These are phyloP conservation scores for Geranium brycei DNA, from an alignment of 345 rosid species.

Conservation along the genomic window DNA sequence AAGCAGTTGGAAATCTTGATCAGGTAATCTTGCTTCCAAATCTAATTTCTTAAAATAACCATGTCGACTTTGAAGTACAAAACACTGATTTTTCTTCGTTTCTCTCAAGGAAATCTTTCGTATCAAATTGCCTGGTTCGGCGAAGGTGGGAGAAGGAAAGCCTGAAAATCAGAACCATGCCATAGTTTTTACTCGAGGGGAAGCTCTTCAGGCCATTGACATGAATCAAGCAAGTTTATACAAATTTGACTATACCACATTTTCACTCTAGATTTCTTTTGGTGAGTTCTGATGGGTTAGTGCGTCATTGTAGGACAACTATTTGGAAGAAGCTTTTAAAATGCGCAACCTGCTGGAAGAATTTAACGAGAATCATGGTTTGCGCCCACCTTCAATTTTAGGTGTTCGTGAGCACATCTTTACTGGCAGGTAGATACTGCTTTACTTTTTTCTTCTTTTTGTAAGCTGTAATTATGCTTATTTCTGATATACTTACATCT, in stretches of 20 bases:
- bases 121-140: slow-evolving; percentile 76
- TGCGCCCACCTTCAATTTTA: slow-evolving; percentile 77
- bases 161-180: slow-evolving; percentile 99
- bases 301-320: slow-evolving; percentile 54
- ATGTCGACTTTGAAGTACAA: not conserved
- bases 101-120: slow-evolving; percentile 76
- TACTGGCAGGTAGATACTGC: slow-evolving; percentile 62
- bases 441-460: slow-evolving; percentile 1
- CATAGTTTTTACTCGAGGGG: slow-evolving; percentile 78
- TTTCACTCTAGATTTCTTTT: slow-evolving; percentile 1
- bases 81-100: slow-evolving; percentile 11
- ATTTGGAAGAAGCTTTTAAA: slow-evolving; percentile 94
- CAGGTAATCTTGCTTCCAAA: slow-evolving; percentile 43
- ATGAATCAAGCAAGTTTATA: slow-evolving; percentile 67
- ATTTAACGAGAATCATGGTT: slow-evolving; percentile 90
- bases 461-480: slow-evolving; percentile 1
- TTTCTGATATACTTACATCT: slow-evolving; percentile 14
- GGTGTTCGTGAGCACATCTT: slow-evolving; percentile 97
- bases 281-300: not conserved
- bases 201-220: slow-evolving; percentile 95
- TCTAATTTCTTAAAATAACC: slow-evolving; percentile 3
- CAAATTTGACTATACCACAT: not conserved
- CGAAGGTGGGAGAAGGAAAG: slow-evolving; percentile 92
- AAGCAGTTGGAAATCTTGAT: slow-evolving; percentile 80
- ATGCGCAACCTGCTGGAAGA: slow-evolving; percentile 97